Conservation (phyloP, 2,329 filamentous ascomycete genomes). For the Talaromyces sp. region DNA sequence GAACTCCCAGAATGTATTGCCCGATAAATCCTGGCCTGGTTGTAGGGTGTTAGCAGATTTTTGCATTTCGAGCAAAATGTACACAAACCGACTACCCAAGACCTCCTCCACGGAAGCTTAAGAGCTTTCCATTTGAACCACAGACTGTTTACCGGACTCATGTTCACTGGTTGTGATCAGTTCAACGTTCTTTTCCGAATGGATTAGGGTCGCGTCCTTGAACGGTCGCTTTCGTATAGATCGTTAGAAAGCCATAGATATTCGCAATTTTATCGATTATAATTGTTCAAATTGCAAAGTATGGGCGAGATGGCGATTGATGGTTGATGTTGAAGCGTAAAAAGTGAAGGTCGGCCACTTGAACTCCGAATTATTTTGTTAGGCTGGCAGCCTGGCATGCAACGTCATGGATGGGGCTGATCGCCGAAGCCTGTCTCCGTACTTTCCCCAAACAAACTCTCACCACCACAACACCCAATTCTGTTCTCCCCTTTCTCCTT, state of each 20-base stretch:
- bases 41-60: background rate
- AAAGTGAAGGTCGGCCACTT: background rate
- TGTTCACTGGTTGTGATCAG: constrained; percentile 17
- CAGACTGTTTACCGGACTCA: constrained; percentile 42
- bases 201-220: background rate
- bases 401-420: constrained; percentile 10
- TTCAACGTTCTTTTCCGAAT: background rate
- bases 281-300: background rate
- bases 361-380: constrained; percentile 4
- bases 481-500: constrained; percentile 3
- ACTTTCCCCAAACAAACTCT: background rate
- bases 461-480: constrained; percentile 5
- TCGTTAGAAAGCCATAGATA: background rate
- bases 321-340: background rate
- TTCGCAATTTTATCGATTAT: background rate
- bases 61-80: background rate
- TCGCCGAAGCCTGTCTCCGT: background rate
- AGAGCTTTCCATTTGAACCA: constrained; percentile 62
- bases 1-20: constrained; percentile 65
- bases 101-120: constrained; percentile 57
- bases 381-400: constrained; percentile 1
- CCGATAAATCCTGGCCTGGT: constrained; percentile 56
- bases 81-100: constrained; percentile 51
- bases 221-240: background rate
- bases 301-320: background rate